phyloP scores from a whole-genome alignment of 1,284 basidiomycete genomes.

The Serendipita sp. region DNA sequence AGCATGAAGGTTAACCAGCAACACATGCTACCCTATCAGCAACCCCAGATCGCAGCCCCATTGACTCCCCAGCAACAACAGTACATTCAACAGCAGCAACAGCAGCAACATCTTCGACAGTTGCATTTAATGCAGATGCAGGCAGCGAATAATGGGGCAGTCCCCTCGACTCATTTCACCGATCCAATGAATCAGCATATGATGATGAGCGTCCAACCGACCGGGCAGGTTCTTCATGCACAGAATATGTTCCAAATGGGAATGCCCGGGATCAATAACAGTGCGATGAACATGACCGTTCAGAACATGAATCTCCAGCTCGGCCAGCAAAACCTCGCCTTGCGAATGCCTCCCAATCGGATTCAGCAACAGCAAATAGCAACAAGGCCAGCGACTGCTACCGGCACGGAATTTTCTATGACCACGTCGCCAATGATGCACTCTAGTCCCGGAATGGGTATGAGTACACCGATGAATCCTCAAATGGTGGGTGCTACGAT shows the following conservation, averaged over 20 bases:
- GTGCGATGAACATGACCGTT: conserved; percentile 3
- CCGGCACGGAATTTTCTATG: background rate
- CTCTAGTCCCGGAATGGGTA: background rate
- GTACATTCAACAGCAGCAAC: conserved; percentile 1
- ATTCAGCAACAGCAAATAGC: background rate
- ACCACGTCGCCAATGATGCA: background rate
- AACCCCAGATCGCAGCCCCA: background rate
- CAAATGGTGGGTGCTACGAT: background rate
- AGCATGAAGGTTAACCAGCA: conserved; percentile 5
- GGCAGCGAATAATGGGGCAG: background rate
- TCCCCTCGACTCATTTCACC: background rate
- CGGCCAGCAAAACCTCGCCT: background rate
- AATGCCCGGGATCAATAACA: background rate
- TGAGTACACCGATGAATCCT: background rate
- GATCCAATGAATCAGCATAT: background rate
- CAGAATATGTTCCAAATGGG: background rate
- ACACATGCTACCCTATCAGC: background rate
- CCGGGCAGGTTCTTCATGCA: background rate
- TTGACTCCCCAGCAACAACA: conserved; percentile 1
- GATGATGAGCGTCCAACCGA: background rate
- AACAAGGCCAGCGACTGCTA: background rate
- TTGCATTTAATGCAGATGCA: conserved; percentile 3
- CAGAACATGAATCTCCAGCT: conserved; percentile 4
- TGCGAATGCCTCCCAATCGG: background rate
- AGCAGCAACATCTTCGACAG: conserved; percentile 1